Evolutionary conservation across 805 yeast species (phyloP), one percentile per base, ranked within the genome.

Genomic region (Deakozyma indianensis): DNA sequence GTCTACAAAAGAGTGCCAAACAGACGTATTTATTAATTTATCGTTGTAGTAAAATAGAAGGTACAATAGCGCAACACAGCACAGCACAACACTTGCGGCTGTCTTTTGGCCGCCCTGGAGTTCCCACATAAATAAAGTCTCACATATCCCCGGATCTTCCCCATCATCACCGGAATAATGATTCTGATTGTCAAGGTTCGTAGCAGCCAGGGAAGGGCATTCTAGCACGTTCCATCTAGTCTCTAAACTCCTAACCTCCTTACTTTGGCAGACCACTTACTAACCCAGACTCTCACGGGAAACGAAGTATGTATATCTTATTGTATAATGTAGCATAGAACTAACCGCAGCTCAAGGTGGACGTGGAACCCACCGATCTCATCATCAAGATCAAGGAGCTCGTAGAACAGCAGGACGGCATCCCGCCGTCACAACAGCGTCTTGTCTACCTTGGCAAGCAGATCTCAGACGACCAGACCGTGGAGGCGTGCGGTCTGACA

Each of bases 331-430:
- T n/a, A n/a, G n/a, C n/a, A n/a, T n/a, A n/a, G n/a, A n/a, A n/a
- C n/a, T n/a, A n/a, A n/a, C n/a, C n/a, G 28, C 51, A 60, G 41
- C 49, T 52, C 28, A 43, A 48, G n/a, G 49, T 55, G 22, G 56
- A 54, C 22, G 56, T 66, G 16, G 60, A 59, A 11, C 57, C 59
- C 18, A 49, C 52, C 3, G 69, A 63, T 47, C 60, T 60, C 51
- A 71, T 84, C 48, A 73, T 77, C 50, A 75, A 81, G 43, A 78
- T 90, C 64, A 90, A 90, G 64, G 96, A 90, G 60, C 75, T 82
- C 59, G 77, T 90, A 67, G 97, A 92, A 62, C 96, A 90, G 58
- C 85, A 85, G 56, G 97, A 90, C 61, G 98, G 97, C 1, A 90
- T 90, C 46, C 96, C 97, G 2, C 96, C 97, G 9, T 78, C 83